phyloP scores from a whole-genome alignment of 345 rosid genomes.

The Jatropha curcas region DNA sequence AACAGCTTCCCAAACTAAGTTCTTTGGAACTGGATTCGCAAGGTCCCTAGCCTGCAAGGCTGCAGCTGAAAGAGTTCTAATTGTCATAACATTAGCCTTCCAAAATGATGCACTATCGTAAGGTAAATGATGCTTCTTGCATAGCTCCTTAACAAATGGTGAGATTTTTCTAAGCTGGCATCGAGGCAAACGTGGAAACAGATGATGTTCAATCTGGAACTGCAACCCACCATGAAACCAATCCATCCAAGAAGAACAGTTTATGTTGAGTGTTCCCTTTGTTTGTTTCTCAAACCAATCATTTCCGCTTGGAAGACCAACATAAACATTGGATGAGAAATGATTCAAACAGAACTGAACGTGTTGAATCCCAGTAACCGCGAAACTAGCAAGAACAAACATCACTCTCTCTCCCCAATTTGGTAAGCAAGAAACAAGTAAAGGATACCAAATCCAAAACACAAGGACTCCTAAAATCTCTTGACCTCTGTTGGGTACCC shows the following conservation, averaged over 20 bases:
- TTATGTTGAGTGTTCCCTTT: slow-evolving; percentile 45
- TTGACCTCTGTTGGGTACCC: slow-evolving; percentile 35
- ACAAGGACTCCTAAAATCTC: slow-evolving; percentile 46
- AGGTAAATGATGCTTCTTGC: slow-evolving; percentile 56
- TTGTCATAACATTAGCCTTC: slow-evolving; percentile 51
- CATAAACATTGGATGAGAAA: slow-evolving; percentile 51
- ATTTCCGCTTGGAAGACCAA: slow-evolving; percentile 48
- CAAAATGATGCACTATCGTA: slow-evolving; percentile 46
- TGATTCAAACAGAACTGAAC: slow-evolving; percentile 62
- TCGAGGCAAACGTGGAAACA: slow-evolving; percentile 60
- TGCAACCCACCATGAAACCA: slow-evolving; percentile 87
- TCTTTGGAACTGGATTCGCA: slow-evolving; percentile 44
- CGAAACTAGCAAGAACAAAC: slow-evolving; percentile 45
- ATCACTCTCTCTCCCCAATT: slow-evolving; percentile 49
- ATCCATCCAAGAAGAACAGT: slow-evolving; percentile 64
- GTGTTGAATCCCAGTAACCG: slow-evolving; percentile 53
- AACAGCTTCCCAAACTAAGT: slow-evolving; percentile 61
- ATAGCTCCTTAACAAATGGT: slow-evolving; percentile 50
- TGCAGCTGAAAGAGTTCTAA: slow-evolving; percentile 36
- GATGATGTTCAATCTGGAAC: slow-evolving; percentile 75
- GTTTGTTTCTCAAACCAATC: slow-evolving; percentile 60
- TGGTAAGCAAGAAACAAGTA: slow-evolving; percentile 56
- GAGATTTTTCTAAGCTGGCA: slow-evolving; percentile 48
- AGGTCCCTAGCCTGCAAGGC: slow-evolving; percentile 57
- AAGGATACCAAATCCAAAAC: slow-evolving; percentile 59